These are phyloP conservation scores for Hyphopichia burtonii DNA, from an alignment of 1,139 yeast species.

Conservation along the genomic window DNA sequence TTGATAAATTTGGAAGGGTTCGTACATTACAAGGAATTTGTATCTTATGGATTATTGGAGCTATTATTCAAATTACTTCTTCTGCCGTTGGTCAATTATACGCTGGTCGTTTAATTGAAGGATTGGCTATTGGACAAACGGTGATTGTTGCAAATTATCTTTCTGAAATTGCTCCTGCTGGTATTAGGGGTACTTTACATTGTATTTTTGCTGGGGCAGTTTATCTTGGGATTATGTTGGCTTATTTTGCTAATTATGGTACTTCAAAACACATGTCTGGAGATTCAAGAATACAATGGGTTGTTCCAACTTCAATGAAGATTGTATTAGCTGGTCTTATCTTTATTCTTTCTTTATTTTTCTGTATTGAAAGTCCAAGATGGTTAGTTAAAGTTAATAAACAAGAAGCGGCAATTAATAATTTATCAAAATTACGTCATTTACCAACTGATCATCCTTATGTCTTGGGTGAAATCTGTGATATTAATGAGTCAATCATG, in stretches of 20 bases:
- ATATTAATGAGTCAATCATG: constrained; percentile 33
- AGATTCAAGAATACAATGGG: constrained; percentile 35
- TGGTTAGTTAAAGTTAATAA: constrained; percentile 40
- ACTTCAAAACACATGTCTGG: constrained; percentile 33
- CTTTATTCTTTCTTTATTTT: constrained; percentile 32
- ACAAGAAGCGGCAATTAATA: constrained; percentile 20
- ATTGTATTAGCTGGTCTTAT: constrained; percentile 43
- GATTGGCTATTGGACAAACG: constrained; percentile 57
- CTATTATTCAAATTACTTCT: constrained; percentile 49
- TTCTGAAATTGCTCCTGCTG: constrained; percentile 53
- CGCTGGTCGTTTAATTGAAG: constrained; percentile 56
- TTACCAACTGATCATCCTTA: constrained; percentile 40
- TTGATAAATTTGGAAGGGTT: constrained; percentile 56
- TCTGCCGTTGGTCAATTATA: constrained; percentile 46
- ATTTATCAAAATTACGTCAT: constrained; percentile 36
- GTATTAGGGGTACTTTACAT: constrained; percentile 51
- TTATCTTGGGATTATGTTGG: constrained; percentile 52
- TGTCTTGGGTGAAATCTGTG: constrained; percentile 40
- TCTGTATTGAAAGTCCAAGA: constrained; percentile 46
- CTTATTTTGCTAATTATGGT: constrained; percentile 50
- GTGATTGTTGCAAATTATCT: constrained; percentile 56
- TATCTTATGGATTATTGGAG: constrained; percentile 46
- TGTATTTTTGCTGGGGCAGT: constrained; percentile 57
- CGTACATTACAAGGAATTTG: constrained; percentile 49
- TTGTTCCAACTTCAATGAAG: constrained; percentile 36